Conservation (phyloP, 306 rosid genomes). For the Macrotyloma uniflorum region DNA sequence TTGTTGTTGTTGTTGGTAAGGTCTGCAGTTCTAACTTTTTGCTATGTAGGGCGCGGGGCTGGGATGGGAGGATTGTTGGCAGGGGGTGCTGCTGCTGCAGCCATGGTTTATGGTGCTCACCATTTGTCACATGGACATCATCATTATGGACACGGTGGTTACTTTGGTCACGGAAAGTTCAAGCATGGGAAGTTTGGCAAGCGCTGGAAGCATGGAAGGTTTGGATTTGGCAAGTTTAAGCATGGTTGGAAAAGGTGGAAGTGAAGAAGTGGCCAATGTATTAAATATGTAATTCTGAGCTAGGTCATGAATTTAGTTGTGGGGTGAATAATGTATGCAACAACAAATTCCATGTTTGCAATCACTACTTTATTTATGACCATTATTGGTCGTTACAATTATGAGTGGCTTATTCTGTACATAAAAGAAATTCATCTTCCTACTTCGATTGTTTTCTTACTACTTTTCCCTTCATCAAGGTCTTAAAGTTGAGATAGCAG, state of each 20-base stretch:
- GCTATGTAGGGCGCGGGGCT: constrained; percentile 40
- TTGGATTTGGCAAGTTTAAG: constrained; percentile 64
- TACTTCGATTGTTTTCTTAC: background rate
- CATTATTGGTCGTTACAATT: background rate
- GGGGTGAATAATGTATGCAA: constrained; percentile 34
- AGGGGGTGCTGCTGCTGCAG: constrained; percentile 56
- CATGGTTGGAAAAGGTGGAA: constrained; percentile 75
- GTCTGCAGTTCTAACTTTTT: background rate
- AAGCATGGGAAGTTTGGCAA: constrained; percentile 82
- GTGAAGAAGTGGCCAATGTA: constrained; percentile 35
- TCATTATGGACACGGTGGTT: constrained; percentile 40
- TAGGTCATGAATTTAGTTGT: background rate
- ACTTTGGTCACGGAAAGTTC: constrained; percentile 65
- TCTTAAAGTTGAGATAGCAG: constrained; percentile 4
- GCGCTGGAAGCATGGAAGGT: constrained; percentile 60
- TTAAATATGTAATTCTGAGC: constrained; percentile 7
- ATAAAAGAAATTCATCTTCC: background rate
- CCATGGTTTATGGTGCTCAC: constrained; percentile 53
- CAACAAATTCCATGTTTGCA: constrained; percentile 20
- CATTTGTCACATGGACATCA: constrained; percentile 60
- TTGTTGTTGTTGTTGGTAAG: background rate
- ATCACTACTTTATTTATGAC: constrained; percentile 12
- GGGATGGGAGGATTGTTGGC: constrained; percentile 52
- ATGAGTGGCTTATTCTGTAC: background rate
- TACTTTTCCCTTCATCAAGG: background rate